These are phyloP conservation scores for Penicillium sp. DNA, from an alignment of 2,329 filamentous ascomycete species.

Conservation along the genomic window DNA sequence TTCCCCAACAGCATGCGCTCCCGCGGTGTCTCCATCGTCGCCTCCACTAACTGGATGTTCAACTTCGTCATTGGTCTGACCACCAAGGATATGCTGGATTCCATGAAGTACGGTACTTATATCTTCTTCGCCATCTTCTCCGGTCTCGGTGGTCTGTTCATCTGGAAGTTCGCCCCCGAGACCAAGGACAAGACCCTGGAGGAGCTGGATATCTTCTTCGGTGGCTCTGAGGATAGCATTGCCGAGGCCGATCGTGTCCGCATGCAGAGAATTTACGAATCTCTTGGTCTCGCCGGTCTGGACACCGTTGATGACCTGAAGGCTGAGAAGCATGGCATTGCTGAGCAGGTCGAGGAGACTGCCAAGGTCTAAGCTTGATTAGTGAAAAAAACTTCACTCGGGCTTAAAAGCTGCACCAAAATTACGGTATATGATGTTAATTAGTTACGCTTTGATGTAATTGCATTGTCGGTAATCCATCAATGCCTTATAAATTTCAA, in stretches of 20 bases:
- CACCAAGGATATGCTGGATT: slow-evolving; percentile 30
- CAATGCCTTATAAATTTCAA: background rate
- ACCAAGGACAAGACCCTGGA: slow-evolving; percentile 53
- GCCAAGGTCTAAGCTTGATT: background rate
- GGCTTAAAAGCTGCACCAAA: background rate
- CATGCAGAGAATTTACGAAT: background rate
- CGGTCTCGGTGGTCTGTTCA: slow-evolving; percentile 32
- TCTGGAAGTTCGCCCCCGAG: slow-evolving; percentile 22
- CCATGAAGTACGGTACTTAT: slow-evolving; percentile 36
- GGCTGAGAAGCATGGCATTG: background rate
- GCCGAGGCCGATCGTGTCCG: slow-evolving; percentile 25
- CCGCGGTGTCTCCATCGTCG: slow-evolving; percentile 28
- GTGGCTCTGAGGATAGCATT: slow-evolving; percentile 31
- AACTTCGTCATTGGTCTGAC: slow-evolving; percentile 33
- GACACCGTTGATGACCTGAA: background rate
- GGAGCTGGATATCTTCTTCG: slow-evolving; percentile 57
- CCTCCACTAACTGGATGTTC: slow-evolving; percentile 35
- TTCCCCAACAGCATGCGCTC: slow-evolving; percentile 31
- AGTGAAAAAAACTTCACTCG: background rate
- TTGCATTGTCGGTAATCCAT: background rate
- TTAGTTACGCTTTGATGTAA: background rate
- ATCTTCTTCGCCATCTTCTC: slow-evolving; percentile 46
- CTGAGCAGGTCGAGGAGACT: background rate
- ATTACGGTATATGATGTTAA: background rate
- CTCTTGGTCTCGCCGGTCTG: background rate